Conservation (phyloP, 371 early-diverging fungal genomes). For the Nematocida sp. region DNA sequence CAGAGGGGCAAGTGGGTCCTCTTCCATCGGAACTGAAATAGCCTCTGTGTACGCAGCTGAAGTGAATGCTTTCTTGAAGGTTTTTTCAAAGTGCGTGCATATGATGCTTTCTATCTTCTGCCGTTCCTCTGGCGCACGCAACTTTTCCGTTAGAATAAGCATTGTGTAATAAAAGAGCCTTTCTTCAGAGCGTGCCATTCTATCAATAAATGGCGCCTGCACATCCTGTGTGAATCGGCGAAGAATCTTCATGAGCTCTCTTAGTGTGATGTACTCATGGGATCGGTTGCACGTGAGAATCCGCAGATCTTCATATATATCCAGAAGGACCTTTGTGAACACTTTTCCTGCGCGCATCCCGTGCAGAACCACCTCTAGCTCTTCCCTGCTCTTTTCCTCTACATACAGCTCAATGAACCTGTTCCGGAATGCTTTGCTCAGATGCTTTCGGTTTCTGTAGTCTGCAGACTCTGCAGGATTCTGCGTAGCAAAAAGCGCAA, state of each 20-base stretch:
- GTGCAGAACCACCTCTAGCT: slow-evolving; percentile 43
- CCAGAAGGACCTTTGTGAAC: slow-evolving; percentile 15
- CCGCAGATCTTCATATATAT: slow-evolving; percentile 42
- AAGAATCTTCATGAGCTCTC: slow-evolving; percentile 58
- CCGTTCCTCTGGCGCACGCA: slow-evolving; percentile 21
- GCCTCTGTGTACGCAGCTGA: slow-evolving; percentile 25
- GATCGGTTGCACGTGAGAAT: slow-evolving; percentile 47
- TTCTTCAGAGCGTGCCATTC: background rate
- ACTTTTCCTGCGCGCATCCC: slow-evolving; percentile 53
- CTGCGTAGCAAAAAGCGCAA: slow-evolving; percentile 98
- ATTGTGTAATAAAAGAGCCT: slow-evolving; percentile 52
- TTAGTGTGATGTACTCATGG: slow-evolving; percentile 50
- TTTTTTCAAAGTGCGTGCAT: slow-evolving; percentile 9
- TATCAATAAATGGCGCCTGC: slow-evolving; percentile 34
- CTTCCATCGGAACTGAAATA: slow-evolving; percentile 18
- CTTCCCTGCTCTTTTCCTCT: slow-evolving; percentile 44
- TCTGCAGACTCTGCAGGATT: slow-evolving; percentile 83
- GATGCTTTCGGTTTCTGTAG: slow-evolving; percentile 94
- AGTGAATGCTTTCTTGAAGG: slow-evolving; percentile 16
- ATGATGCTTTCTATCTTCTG: slow-evolving; percentile 25
- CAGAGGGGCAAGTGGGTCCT: slow-evolving; percentile 16
- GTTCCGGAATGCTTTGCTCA: slow-evolving; percentile 97
- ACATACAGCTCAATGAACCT: slow-evolving; percentile 79
- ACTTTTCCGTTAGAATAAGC: slow-evolving; percentile 53
- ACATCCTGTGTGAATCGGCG: slow-evolving; percentile 11